These are phyloP conservation scores for Elaeis oleifera DNA, from an alignment of 202 grass and related monocot species.

Conservation along the genomic window DNA sequence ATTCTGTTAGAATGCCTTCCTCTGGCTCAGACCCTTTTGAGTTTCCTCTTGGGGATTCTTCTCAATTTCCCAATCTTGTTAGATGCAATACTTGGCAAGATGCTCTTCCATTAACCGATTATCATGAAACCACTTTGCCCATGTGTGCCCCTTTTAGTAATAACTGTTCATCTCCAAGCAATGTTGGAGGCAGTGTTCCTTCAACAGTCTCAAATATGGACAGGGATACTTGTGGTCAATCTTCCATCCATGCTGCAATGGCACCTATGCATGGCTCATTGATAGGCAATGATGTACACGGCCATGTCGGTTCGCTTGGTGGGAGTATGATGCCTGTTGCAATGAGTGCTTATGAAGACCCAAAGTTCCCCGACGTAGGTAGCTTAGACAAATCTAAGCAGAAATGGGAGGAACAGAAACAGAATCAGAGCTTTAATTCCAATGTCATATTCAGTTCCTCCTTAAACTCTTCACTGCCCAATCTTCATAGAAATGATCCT, in stretches of 20 bases:
- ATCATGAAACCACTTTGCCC: conserved; percentile 18
- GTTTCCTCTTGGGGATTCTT: conserved; percentile 26
- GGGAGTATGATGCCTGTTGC: conserved; percentile 1
- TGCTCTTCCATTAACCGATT: conserved; percentile 28
- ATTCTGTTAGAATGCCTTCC: neutral
- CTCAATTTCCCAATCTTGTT: conserved; percentile 47
- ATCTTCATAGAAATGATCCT: conserved; percentile 26
- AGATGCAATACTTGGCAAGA: conserved; percentile 39
- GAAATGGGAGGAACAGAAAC: neutral
- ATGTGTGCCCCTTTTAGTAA: neutral
- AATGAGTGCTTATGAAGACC: neutral
- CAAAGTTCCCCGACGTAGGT: conserved; percentile 2
- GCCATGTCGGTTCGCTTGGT: conserved; percentile 6
- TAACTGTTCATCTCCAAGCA: neutral
- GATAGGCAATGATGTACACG: conserved; percentile 26
- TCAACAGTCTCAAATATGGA: neutral
- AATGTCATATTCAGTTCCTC: conserved; percentile 12
- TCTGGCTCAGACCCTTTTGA: neutral
- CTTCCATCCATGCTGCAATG: neutral
- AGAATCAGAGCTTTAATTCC: neutral
- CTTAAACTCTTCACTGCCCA: conserved; percentile 31
- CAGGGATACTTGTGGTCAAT: conserved; percentile 10
- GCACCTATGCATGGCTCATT: neutral
- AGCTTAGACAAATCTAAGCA: conserved; percentile 1
- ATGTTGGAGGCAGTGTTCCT: conserved; percentile 16